Evolutionary conservation across 768 basidiomycete species (phyloP).

Genomic region (Boletus bicolor): DNA sequence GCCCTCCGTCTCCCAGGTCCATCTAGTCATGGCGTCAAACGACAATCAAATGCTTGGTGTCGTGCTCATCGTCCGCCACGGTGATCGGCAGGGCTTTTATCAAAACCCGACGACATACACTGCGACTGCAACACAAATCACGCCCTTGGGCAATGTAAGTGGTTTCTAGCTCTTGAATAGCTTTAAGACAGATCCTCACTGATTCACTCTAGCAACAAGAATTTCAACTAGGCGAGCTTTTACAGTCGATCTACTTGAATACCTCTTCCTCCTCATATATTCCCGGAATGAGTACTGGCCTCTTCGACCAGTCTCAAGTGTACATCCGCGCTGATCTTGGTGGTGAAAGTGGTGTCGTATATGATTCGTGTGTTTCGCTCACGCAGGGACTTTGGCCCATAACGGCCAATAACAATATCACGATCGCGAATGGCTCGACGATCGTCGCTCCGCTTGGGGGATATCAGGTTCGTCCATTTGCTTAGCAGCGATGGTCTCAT

Average conservation of each 20-base stretch:
- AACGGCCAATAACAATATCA: slow-evolving; percentile 43
- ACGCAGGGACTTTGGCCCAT: slow-evolving; percentile 68
- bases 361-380: slow-evolving; percentile 62
- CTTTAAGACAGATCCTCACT: not conserved
- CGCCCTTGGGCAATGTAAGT: slow-evolving; percentile 63
- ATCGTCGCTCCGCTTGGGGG: slow-evolving; percentile 59
- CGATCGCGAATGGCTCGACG: slow-evolving; percentile 63
- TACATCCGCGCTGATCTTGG: slow-evolving; percentile 62
- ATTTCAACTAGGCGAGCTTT: slow-evolving; percentile 49
- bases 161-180: not conserved
- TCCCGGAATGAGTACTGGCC: slow-evolving; percentile 32
- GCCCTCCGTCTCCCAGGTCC: not conserved
- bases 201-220: slow-evolving; percentile 46
- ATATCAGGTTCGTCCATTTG: slow-evolving; percentile 48
- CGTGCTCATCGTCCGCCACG: slow-evolving; percentile 56
- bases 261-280: slow-evolving; percentile 52
- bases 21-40: slow-evolving; percentile 14
- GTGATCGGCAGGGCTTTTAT: slow-evolving; percentile 65
- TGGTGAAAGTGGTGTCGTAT: slow-evolving; percentile 65
- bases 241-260: slow-evolving; percentile 55
- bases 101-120: slow-evolving; percentile 58
- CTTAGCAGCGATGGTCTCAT: not conserved
- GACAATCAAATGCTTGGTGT: slow-evolving; percentile 46
- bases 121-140: slow-evolving; percentile 55
- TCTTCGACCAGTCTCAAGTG: slow-evolving; percentile 40